Base-by-base conservation (phyloP, 2,329 filamentous ascomycete genomes). In the Aspergillus transmontanensis region DNA sequence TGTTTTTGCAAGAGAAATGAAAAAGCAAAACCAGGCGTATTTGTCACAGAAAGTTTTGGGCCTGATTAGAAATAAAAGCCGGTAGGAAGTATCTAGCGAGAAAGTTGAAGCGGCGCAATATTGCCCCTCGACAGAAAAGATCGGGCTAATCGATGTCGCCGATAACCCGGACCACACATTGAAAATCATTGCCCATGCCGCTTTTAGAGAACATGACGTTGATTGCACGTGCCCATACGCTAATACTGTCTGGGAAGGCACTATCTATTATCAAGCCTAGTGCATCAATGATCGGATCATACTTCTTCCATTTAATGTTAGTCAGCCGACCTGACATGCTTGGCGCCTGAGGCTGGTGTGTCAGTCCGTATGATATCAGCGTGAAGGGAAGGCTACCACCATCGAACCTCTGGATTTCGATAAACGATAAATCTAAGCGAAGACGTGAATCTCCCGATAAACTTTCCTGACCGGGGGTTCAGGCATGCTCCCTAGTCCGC, bases 401-500 rank as follows among this genome's bases (percentile, higher is more conserved):
- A 57, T 53, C 59, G 48, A 57, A 57, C 32, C 55, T 36, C 21
- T 41, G 14, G 19, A 32, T 51, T 34, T 19, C 5, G 41, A 34
- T 14, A n/a, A 11, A 28, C 21, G 41, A 28, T 26, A 16, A 21
- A 9, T n/a, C 5, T 9, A 36, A 7, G 16, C 3, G 19, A 39
- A 36, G 51, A 36, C 26, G 14, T 16, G 26, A 7, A 4, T 36
- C 6, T 14, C 19, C 36, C 16, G 6, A 55, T 28, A 34, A 7
- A 26, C 12, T 21, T 34, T 21, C 10, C 43, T 48, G 21, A 26
- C 26, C 34, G 41, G 48, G 26, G 26, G 39, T 57, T 58, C 41
- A 71, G 73, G 67, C 58, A 78, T 78, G 76, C 66, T 62, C 68
- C 65, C 39, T 59, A 12, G 55, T 54, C 48, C 60, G 41, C 66